These are phyloP conservation scores for Cordyceps tenuipes DNA, from an alignment of 2,329 filamentous ascomycete species.

Conservation along the genomic window DNA sequence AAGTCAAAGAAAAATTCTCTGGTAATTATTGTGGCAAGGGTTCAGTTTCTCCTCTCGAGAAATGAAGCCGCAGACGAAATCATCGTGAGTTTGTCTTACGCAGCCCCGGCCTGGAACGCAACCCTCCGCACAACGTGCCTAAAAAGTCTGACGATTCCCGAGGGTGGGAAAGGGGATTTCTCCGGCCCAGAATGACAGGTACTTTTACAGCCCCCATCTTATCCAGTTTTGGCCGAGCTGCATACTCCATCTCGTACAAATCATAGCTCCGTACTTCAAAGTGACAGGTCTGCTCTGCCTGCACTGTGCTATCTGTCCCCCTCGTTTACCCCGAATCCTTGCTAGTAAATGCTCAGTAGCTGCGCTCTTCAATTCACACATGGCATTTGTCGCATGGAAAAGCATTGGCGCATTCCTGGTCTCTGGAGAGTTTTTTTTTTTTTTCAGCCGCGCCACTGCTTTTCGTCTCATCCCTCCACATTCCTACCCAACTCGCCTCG, in stretches of 20 bases:
- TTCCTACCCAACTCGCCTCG: not conserved
- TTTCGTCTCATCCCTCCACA: not conserved
- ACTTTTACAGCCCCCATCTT: not conserved
- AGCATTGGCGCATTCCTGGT: not conserved
- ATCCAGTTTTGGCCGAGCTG: not conserved
- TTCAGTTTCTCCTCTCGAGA: not conserved
- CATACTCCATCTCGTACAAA: not conserved
- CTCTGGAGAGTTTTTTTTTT: not conserved
- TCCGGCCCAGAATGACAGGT: not conserved
- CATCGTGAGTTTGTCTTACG: not conserved
- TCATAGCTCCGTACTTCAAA: not conserved
- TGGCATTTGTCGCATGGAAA: not conserved
- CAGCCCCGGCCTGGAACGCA: conserved; percentile 3
- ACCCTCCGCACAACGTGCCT: not conserved
- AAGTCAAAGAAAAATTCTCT: not conserved
- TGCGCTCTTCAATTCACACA: not conserved
- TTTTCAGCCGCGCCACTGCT: not conserved
- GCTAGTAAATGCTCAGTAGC: not conserved
- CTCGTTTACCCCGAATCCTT: not conserved
- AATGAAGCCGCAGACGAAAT: not conserved
- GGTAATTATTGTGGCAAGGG: not conserved
- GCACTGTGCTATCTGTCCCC: not conserved
- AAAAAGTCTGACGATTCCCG: not conserved
- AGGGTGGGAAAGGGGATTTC: not conserved
- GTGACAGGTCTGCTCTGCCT: not conserved